Evolutionary conservation across 2,329 filamentous ascomycete genomes (phyloP).

Genomic region (Alternaria brassicicola): DNA sequence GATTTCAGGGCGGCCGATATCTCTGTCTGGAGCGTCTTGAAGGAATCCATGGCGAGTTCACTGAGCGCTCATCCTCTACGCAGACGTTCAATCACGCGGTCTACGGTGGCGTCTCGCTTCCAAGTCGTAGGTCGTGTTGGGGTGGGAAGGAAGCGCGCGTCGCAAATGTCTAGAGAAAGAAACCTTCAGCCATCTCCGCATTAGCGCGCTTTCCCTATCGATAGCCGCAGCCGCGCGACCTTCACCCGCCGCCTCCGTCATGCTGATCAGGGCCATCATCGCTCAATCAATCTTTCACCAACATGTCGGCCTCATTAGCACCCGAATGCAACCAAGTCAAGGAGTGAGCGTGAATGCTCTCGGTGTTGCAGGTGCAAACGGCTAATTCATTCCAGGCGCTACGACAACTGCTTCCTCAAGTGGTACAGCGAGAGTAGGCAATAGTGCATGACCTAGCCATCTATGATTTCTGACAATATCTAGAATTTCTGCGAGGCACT

Average conservation of each 20-base stretch:
- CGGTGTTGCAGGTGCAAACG: background rate
- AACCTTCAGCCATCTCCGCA: constrained; percentile 21
- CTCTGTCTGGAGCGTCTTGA: constrained; percentile 76
- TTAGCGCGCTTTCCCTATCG: constrained; percentile 37
- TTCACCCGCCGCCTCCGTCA: constrained; percentile 15
- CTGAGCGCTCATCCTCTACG: constrained; percentile 20
- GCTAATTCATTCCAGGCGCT: constrained; percentile 65
- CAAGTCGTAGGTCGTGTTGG: constrained; percentile 9
- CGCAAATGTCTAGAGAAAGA: constrained; percentile 31
- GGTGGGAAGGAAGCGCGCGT: constrained; percentile 19
- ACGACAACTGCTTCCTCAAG: constrained; percentile 96
- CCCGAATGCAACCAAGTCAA: constrained; percentile 95
- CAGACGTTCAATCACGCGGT: background rate
- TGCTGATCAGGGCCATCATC: constrained; percentile 3
- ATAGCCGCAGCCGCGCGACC: constrained; percentile 30
- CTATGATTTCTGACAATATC: background rate
- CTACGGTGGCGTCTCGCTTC: constrained; percentile 3
- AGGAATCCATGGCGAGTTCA: constrained; percentile 52
- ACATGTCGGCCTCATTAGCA: constrained; percentile 92
- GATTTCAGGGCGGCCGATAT: constrained; percentile 77
- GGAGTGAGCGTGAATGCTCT: constrained; percentile 67
- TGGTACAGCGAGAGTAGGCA: constrained; percentile 97
- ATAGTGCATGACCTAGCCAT: background rate
- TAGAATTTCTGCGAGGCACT: constrained; percentile 85
- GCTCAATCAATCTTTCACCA: constrained; percentile 6